Conservation (phyloP, 768 basidiomycete species). For the Dacryopinax spathularia region DNA sequence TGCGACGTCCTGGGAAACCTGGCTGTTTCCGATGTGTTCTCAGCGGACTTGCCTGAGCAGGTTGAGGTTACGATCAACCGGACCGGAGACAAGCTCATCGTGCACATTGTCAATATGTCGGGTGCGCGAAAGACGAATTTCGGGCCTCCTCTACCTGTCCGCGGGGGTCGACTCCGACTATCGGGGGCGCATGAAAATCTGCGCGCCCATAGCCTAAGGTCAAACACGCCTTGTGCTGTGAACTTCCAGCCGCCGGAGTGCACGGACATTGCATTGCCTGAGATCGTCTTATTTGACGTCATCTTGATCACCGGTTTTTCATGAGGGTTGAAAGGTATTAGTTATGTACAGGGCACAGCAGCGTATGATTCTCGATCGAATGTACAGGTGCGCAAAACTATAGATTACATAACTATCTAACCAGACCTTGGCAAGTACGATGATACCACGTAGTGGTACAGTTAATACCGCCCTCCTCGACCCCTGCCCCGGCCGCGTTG, state of each 20-base stretch:
- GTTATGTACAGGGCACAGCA: too few species aligned
- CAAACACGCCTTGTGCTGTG: not conserved
- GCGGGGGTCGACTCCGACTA: not conserved
- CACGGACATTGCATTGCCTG: not conserved
- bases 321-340: not conserved
- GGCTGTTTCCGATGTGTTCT: not conserved
- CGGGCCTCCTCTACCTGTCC: not conserved
- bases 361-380: too few species aligned
- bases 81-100: not conserved
- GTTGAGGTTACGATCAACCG: not conserved
- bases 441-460: slow-evolving; percentile 1
- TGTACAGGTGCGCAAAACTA: not conserved
- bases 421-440: too few species aligned
- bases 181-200: not conserved
- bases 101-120: not conserved
- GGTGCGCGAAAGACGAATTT: not conserved
- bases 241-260: not conserved
- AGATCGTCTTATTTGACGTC: not conserved
- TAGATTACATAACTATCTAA: not conserved
- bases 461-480: not conserved
- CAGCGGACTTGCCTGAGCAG: not conserved
- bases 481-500: not conserved
- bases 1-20: not conserved
- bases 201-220: not conserved
- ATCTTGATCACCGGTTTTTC: too few species aligned